Evolutionary conservation across 331 rosid species (phyloP).

Genomic region (Acacia concinna): DNA sequence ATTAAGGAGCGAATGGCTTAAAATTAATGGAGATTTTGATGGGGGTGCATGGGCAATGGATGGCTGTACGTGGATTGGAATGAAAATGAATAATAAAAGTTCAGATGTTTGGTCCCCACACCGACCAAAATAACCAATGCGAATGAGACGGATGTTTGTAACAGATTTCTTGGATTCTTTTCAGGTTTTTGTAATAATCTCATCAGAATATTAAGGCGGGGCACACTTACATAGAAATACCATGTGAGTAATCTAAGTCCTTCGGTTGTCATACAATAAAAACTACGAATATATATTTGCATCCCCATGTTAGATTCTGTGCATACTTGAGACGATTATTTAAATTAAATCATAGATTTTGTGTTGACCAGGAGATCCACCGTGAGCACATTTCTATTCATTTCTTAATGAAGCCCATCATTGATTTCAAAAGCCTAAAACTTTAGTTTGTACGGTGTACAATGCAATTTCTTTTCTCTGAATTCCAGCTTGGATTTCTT

Average conservation of each 20-base stretch:
- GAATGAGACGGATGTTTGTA: slow-evolving; percentile 72
- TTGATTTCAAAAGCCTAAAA: slow-evolving; percentile 31
- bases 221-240: slow-evolving; percentile 51
- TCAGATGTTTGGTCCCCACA: slow-evolving; percentile 48
- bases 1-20: slow-evolving; percentile 1
- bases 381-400: not conserved
- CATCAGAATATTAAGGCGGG: slow-evolving; percentile 19
- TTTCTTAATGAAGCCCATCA: slow-evolving; percentile 35
- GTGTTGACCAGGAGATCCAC: slow-evolving; percentile 41
- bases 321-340: slow-evolving; percentile 14
- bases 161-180: slow-evolving; percentile 49
- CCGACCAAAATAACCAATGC: slow-evolving; percentile 92
- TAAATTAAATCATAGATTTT: slow-evolving; percentile 32
- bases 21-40: slow-evolving; percentile 34
- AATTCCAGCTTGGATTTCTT: slow-evolving; percentile 36
- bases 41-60: slow-evolving; percentile 58
- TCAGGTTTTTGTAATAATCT: slow-evolving; percentile 22
- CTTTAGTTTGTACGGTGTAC: not conserved
- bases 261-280: slow-evolving; percentile 55
- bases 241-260: slow-evolving; percentile 55
- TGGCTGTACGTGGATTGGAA: slow-evolving; percentile 47
- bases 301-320: slow-evolving; percentile 47
- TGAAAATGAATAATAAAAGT: slow-evolving; percentile 7
- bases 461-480: slow-evolving; percentile 19
- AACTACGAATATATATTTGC: slow-evolving; percentile 21